Conservation (phyloP, 2,329 filamentous ascomycete genomes). For the Neonectria magnoliae region DNA sequence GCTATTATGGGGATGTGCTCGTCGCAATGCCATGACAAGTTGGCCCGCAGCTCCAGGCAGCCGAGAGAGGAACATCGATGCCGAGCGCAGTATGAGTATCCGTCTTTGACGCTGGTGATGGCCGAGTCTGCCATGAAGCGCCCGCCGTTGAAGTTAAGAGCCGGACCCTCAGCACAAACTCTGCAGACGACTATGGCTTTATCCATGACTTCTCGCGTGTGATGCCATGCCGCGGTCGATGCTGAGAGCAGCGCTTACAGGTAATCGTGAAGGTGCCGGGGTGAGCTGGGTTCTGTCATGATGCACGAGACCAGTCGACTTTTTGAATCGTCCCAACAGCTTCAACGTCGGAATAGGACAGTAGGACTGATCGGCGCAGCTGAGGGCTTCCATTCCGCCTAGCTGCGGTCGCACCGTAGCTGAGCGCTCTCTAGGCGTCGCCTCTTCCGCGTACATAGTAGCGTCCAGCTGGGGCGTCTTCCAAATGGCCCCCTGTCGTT, state of each 20-base stretch:
- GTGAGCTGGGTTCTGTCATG: neutral
- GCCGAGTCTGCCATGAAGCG: neutral
- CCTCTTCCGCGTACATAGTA: neutral
- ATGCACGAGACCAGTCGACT: neutral
- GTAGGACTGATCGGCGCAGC: neutral
- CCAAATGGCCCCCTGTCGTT: neutral
- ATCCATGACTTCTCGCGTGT: neutral
- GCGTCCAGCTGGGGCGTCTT: neutral
- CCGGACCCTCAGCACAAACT: neutral
- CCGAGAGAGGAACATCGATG: conserved; percentile 1
- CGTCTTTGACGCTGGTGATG: neutral
- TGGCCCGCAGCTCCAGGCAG: neutral
- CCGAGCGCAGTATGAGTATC: conserved; percentile 6
- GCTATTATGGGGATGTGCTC: neutral
- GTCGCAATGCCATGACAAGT: neutral
- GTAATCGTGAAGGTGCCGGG: neutral
- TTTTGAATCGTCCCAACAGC: neutral
- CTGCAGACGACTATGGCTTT: neutral
- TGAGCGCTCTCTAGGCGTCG: neutral
- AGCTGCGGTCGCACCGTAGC: neutral
- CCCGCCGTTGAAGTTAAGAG: neutral
- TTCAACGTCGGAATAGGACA: neutral
- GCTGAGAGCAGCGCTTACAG: neutral
- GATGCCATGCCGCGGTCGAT: neutral
- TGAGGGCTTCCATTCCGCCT: neutral